Conservation (phyloP, 495 filamentous ascomycete genomes). For the Aspergillus carlsbadensis region DNA sequence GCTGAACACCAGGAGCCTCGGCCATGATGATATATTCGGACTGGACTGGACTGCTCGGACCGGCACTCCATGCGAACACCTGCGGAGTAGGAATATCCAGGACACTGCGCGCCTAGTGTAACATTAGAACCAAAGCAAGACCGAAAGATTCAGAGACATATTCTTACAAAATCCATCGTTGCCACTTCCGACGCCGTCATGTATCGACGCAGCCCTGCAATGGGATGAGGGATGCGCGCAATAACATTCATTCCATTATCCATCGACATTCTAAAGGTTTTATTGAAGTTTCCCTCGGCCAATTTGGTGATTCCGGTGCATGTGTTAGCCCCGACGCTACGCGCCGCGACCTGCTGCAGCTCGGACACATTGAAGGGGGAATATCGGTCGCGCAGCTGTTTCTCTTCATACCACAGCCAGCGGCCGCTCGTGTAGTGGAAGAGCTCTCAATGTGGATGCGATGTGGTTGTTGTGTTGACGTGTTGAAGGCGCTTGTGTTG, state of each 20-base stretch:
- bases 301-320: slow-evolving; percentile 28
- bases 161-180: slow-evolving; percentile 37
- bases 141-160: background rate
- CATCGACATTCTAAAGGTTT: slow-evolving; percentile 36
- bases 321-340: slow-evolving; percentile 13
- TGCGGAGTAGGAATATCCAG: slow-evolving; percentile 32
- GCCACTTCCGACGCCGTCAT: slow-evolving; percentile 40
- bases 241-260: slow-evolving; percentile 33
- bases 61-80: slow-evolving; percentile 39
- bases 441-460: no score
- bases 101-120: slow-evolving; percentile 15
- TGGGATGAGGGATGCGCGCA: slow-evolving; percentile 34
- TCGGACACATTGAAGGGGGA: slow-evolving; percentile 27
- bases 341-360: slow-evolving; percentile 21
- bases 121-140: slow-evolving; percentile 14
- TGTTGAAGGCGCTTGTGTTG: no score
- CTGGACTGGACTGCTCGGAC: slow-evolving; percentile 28
- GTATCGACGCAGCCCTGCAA: slow-evolving; percentile 28
- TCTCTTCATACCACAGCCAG: slow-evolving; percentile 31
- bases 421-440: slow-evolving; percentile 33
- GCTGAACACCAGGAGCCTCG: slow-evolving; percentile 25
- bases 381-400: slow-evolving; percentile 24
- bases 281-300: slow-evolving; percentile 41
- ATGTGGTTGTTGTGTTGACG: no score
- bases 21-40: slow-evolving; percentile 46